Conservation (phyloP, 352 stramenopile genomes). For the Phytophthora parvispora region DNA sequence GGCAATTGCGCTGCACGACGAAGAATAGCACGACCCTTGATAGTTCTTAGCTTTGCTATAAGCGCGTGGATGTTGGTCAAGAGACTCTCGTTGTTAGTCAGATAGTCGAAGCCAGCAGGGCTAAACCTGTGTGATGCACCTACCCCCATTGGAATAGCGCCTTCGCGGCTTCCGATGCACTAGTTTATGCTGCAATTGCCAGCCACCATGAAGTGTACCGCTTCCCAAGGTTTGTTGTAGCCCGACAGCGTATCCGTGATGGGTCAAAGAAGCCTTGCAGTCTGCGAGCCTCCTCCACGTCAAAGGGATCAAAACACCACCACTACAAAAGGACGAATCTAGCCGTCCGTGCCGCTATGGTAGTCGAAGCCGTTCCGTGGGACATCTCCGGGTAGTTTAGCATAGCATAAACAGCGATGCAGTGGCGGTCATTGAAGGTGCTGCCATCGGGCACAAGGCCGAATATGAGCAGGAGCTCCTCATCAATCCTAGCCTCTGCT, state of each 20-base stretch:
- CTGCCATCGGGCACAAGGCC: conserved; percentile 22
- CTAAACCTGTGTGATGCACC: conserved; percentile 30
- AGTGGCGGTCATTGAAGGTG: conserved; percentile 15
- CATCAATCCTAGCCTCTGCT: conserved; percentile 6
- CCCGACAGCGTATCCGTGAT: conserved; percentile 19
- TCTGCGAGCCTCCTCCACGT: conserved; percentile 11
- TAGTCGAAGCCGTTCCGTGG: conserved; percentile 11
- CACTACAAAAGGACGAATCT: conserved; percentile 16
- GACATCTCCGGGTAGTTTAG: conserved; percentile 9
- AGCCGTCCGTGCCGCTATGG: conserved; percentile 24
- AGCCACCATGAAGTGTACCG: conserved; percentile 23
- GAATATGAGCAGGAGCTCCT: conserved; percentile 8
- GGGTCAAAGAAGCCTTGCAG: conserved; percentile 19
- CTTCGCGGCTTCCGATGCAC: conserved; percentile 23
- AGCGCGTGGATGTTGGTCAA: conserved; percentile 15
- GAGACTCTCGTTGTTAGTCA: conserved; percentile 13
- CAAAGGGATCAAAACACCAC: conserved; percentile 16
- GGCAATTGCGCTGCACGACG: conserved; percentile 2
- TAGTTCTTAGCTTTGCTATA: conserved; percentile 3
- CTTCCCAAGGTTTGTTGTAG: conserved; percentile 23
- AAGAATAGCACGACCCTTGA: conserved; percentile 4
- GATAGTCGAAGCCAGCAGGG: conserved; percentile 18
- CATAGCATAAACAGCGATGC: conserved; percentile 25
- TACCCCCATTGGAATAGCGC: conserved; percentile 17
- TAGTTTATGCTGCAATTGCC: conserved; percentile 36